Evolutionary conservation across 306 rosid species (phyloP).

Genomic region (Pyrus betulifolia): DNA sequence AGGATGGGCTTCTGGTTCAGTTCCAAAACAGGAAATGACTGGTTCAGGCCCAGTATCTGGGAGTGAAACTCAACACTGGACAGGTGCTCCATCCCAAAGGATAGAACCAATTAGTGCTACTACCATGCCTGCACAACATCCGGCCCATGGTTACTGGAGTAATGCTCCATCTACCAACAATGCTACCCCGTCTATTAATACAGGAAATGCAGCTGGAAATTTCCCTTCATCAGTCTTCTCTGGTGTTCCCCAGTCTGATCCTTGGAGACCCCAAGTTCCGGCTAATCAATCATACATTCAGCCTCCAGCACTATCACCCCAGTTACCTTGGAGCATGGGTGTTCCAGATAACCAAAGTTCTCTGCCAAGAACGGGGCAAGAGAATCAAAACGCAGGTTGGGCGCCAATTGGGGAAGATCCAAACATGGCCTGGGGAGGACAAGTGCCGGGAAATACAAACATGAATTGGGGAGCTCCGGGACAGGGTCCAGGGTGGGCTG

Average conservation of each 20-base stretch:
- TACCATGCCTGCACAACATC: constrained; percentile 46
- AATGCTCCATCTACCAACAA: constrained; percentile 48
- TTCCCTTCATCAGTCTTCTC: constrained; percentile 36
- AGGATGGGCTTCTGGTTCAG: constrained; percentile 52
- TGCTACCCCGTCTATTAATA: constrained; percentile 29
- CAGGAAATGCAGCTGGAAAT: constrained; percentile 48
- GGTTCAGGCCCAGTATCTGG: constrained; percentile 24
- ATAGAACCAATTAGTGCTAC: constrained; percentile 46
- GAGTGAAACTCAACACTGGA: constrained; percentile 45
- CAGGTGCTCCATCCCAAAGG: constrained; percentile 37
- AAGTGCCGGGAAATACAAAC: constrained; percentile 49
- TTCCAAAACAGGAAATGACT: constrained; percentile 36
- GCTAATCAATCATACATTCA: constrained; percentile 46
- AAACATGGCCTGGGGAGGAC: constrained; percentile 56
- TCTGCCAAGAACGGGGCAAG: constrained; percentile 29
- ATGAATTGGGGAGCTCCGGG: constrained; percentile 51
- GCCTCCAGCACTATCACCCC: constrained; percentile 35
- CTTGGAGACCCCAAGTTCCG: constrained; percentile 66
- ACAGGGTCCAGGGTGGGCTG: constrained; percentile 55
- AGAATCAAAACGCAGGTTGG: constrained; percentile 43
- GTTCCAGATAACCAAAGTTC: constrained; percentile 39
- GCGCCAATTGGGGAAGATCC: constrained; percentile 58
- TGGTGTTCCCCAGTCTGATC: constrained; percentile 42
- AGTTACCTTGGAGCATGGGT: constrained; percentile 54
- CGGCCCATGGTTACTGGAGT: constrained; percentile 54